Conservation (phyloP, 2,329 filamentous ascomycete species). For the Neonectria faginata region DNA sequence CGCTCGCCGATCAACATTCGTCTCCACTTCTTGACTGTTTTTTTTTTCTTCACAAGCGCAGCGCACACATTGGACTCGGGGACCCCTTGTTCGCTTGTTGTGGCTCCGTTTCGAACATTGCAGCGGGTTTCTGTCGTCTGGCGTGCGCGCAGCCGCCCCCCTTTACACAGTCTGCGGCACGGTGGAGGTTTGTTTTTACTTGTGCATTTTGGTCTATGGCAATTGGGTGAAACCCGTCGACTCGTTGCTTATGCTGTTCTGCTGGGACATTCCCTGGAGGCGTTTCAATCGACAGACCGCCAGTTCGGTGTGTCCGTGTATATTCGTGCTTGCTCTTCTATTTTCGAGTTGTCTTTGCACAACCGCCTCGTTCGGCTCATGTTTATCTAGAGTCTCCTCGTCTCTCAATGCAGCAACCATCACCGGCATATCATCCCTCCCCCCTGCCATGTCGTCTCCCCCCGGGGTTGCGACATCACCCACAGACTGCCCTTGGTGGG, state of each 20-base stretch:
- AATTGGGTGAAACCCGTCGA: constrained; percentile 14
- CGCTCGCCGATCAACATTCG: constrained; percentile 20
- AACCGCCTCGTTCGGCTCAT: background rate
- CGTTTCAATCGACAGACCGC: constrained; percentile 15
- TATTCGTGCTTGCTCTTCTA: background rate
- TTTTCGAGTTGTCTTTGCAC: background rate
- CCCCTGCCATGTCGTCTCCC: constrained; percentile 10
- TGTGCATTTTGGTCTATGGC: constrained; percentile 4
- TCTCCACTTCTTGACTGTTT: constrained; percentile 5
- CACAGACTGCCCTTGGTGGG: constrained; percentile 17
- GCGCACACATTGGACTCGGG: background rate
- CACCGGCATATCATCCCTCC: constrained; percentile 13
- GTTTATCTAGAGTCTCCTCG: background rate
- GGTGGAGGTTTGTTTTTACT: constrained; percentile 17
- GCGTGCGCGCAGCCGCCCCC: background rate
- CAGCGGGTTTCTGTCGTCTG: constrained; percentile 6
- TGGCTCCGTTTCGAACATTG: constrained; percentile 24
- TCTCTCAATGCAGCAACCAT: background rate
- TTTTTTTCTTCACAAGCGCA: constrained; percentile 7
- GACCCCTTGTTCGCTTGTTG: constrained; percentile 17
- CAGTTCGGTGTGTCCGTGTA: constrained; percentile 1
- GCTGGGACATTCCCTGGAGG: constrained; percentile 13
- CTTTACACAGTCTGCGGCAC: constrained; percentile 25
- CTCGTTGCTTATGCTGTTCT: constrained; percentile 15
- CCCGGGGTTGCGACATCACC: constrained; percentile 11